Base-by-base conservation (phyloP, 2,329 filamentous ascomycete genomes). In the Alternaria atra region DNA sequence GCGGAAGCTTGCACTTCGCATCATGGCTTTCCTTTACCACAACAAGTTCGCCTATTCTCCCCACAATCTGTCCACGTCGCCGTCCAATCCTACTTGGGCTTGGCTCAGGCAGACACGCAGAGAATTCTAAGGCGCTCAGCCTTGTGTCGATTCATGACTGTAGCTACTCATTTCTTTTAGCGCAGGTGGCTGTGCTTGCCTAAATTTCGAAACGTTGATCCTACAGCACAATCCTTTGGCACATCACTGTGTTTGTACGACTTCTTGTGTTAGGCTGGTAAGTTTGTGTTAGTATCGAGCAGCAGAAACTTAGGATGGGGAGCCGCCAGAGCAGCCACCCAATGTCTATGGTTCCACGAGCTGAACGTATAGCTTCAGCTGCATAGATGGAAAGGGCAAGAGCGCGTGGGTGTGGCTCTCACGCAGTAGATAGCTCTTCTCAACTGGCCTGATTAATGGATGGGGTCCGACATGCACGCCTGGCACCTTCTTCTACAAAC, bases 141-240 rank as follows among this genome's bases (percentile, higher is more conserved):
- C 52, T 55, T 53, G 44, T 34, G 20, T 60, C 59, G 57, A 67
- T 66, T 68, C 63, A 60, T 58, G 53, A 52, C 44, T 40, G 43
- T 46, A 58, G 60, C 59, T 53, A 61, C 61, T 65, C 64, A 69
- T 63, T 61, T 72, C 65, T 61, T 65, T 71, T 71, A 75, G 72
- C 69, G 73, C 65, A 69, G 55, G 70, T 72, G 72, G 72, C 72
- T 70, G 63, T 69, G 71, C 66, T 58, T 59, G 63, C 67, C 65
- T 65, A 58, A 65, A 51, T 44, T 60, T 52, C 55, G 30, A 53
- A 50, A 42, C 58, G 27, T 46, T 54, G 52, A 59, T 65, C 58
- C 40, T 54, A 55, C 54, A 61, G 52, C 58, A 42, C 46, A 9
- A 56, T 56, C 46, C 60, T 64, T 43, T 43, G 58, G 59, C 61